Conservation (phyloP, 306 rosid species). For the Medicago lupulina region DNA sequence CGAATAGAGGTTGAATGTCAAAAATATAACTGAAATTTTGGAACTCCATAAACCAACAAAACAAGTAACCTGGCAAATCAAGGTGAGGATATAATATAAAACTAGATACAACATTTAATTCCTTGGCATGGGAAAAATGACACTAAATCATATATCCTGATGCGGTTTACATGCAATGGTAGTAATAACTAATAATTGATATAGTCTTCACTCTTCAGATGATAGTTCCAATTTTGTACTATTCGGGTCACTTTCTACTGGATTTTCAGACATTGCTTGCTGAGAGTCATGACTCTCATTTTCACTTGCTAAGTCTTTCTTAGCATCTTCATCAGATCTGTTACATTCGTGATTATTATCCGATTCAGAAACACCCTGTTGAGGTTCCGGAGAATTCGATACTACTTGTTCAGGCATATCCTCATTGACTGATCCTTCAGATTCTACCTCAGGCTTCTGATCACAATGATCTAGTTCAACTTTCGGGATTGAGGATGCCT, state of each 20-base stretch:
- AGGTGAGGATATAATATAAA: background rate
- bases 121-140: constrained; percentile 1
- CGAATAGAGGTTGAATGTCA: background rate
- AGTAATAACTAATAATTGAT: constrained; percentile 28
- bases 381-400: background rate
- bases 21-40: background rate
- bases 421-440: constrained; percentile 38
- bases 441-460: constrained; percentile 37
- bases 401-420: constrained; percentile 20
- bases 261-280: constrained; percentile 27
- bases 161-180: constrained; percentile 16
- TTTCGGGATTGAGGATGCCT: constrained; percentile 21
- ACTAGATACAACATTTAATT: constrained; percentile 4
- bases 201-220: constrained; percentile 40
- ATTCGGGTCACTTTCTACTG: constrained; percentile 33
- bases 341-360: constrained; percentile 20
- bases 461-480: constrained; percentile 48
- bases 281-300: constrained; percentile 34
- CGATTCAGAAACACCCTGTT: constrained; percentile 11
- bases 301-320: constrained; percentile 41
- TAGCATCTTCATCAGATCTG: constrained; percentile 35
- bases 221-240: constrained; percentile 30
- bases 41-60: background rate
- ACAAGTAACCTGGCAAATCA: constrained; percentile 13
- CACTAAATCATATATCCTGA: background rate